A percentile compares a stretch with the other conserved stretches of the same genome.
These are phyloP conservation scores for Soucietia sequanensis DNA, from an alignment of 805 yeast genomes.

Conservation along the genomic window DNA sequence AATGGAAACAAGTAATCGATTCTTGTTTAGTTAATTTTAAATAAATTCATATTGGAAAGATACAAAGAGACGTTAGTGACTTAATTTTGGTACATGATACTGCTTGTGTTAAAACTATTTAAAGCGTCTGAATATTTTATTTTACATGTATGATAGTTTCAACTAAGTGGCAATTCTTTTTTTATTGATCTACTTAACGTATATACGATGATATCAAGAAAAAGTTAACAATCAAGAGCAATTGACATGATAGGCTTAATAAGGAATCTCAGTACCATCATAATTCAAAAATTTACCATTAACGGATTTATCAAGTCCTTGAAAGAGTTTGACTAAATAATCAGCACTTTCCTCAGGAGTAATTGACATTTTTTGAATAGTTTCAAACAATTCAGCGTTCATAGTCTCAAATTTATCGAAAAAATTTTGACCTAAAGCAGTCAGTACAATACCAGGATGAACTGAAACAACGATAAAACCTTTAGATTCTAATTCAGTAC, in stretches of 20 bases:
- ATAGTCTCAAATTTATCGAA: constrained; percentile 1
- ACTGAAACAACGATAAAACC: constrained; percentile 27
- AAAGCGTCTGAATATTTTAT: too few species aligned
- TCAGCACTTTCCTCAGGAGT: constrained; percentile 11
- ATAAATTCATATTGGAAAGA: too few species aligned
- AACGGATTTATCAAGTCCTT: constrained; percentile 3
- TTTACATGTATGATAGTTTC: too few species aligned
- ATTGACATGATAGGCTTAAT: too few species aligned
- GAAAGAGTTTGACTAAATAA: constrained; percentile 6
- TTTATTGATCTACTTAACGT: too few species aligned
- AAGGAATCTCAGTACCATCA: constrained; percentile 8
- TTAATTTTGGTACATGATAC: too few species aligned
- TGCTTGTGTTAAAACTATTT: too few species aligned
- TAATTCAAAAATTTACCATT: constrained; percentile 12
- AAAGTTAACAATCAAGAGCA: too few species aligned
- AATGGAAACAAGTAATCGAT: constrained; percentile 26
- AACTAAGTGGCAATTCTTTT: too few species aligned
- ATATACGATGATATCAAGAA: too few species aligned
- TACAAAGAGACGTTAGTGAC: too few species aligned
- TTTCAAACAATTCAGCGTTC: not conserved
- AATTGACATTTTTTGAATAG: constrained; percentile 3
- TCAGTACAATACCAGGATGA: constrained; percentile 39
- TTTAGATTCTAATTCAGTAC: constrained; percentile 19
- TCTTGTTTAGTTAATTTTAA: too few species aligned
- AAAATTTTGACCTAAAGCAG: constrained; percentile 26